Evolutionary conservation across 768 basidiomycete species (phyloP).

Genomic region (Leccinum fibrillosum): DNA sequence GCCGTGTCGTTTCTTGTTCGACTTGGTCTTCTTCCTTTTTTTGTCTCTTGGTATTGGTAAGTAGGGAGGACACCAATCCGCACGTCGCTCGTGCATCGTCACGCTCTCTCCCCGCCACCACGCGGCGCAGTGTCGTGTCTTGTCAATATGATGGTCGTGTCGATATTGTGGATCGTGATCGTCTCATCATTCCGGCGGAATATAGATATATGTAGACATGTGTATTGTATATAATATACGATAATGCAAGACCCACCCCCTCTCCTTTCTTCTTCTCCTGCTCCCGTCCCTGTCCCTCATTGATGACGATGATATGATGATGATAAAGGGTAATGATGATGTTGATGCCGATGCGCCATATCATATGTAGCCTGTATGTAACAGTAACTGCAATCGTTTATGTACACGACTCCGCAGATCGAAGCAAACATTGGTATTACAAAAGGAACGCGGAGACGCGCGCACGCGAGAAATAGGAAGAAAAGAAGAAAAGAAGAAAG

Average conservation of each 20-base stretch:
- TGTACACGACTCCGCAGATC: constrained; percentile 26
- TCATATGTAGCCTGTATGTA: not conserved
- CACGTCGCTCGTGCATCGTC: not conserved
- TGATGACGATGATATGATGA: constrained; percentile 3
- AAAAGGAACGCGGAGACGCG: not conserved
- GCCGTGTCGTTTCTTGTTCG: not conserved
- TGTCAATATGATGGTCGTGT: not conserved
- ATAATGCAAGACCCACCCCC: not conserved
- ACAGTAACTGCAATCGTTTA: not conserved
- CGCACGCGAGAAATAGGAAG: not conserved
- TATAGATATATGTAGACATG: not conserved
- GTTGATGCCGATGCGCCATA: not conserved
- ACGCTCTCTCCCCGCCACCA: not conserved
- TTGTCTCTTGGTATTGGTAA: not conserved
- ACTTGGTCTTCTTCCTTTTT: not conserved
- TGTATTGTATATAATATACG: not conserved
- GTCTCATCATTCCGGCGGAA: not conserved
- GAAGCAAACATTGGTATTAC: constrained; percentile 11
- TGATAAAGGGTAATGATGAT: not conserved
- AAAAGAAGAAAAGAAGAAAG: not conserved
- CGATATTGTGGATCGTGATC: constrained; percentile 9
- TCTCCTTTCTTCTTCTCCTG: not conserved
- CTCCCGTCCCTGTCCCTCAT: constrained; percentile 6
- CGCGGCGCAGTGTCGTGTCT: not conserved
- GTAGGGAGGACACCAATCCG: constrained; percentile 1